Evolutionary conservation across 495 filamentous ascomycete genomes (phyloP).

Genomic region (Neurospora pannonica): DNA sequence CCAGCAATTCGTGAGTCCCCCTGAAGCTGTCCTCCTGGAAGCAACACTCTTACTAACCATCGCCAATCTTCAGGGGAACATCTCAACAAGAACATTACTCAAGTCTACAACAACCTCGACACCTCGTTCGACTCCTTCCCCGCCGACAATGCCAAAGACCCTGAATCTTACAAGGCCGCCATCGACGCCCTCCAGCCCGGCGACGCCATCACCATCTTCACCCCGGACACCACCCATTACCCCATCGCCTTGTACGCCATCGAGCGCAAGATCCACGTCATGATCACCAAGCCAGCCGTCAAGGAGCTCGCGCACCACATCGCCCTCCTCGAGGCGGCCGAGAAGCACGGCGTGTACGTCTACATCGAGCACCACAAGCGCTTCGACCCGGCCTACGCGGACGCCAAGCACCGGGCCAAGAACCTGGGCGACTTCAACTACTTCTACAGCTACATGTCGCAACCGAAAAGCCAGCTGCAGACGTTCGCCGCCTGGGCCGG

Average conservation of each 20-base stretch:
- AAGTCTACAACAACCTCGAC: slow-evolving; percentile 81
- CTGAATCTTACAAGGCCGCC: slow-evolving; percentile 79
- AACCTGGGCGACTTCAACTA: slow-evolving; percentile 89
- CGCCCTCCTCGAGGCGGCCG: slow-evolving; percentile 58
- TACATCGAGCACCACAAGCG: slow-evolving; percentile 97
- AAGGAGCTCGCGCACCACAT: slow-evolving; percentile 74
- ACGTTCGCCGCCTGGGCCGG: slow-evolving; percentile 97
- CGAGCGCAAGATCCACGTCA: slow-evolving; percentile 73
- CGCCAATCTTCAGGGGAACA: slow-evolving; percentile 55
- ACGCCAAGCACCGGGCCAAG: slow-evolving; percentile 66
- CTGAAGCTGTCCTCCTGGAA: not conserved
- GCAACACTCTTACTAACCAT: not conserved
- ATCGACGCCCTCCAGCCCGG: slow-evolving; percentile 77
- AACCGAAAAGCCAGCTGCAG: slow-evolving; percentile 86
- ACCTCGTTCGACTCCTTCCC: slow-evolving; percentile 76
- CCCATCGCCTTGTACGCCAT: slow-evolving; percentile 94
- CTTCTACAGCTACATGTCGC: slow-evolving; percentile 95
- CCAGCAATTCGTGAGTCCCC: slow-evolving; percentile 69
- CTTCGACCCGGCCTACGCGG: slow-evolving; percentile 84
- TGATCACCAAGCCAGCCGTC: slow-evolving; percentile 93
- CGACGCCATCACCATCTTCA: slow-evolving; percentile 94
- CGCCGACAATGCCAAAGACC: slow-evolving; percentile 56
- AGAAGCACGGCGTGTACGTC: slow-evolving; percentile 74
- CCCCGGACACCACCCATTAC: slow-evolving; percentile 87
- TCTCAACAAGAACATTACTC: slow-evolving; percentile 76